These are phyloP conservation scores for Geotrichum bryndzae DNA, from an alignment of 1,139 yeast species.

Conservation along the genomic window DNA sequence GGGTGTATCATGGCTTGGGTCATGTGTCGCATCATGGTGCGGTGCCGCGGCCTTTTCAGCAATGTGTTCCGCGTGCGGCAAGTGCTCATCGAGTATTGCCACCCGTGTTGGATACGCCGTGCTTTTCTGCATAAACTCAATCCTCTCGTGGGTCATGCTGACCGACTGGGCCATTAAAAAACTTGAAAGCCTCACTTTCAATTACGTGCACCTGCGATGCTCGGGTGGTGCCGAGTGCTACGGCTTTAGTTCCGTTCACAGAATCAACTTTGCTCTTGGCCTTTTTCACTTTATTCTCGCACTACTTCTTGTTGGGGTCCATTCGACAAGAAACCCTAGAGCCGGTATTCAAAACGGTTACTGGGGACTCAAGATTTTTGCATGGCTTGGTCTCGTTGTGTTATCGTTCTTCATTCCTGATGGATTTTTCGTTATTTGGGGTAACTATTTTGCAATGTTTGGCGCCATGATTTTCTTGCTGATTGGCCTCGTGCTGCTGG, in stretches of 20 bases:
- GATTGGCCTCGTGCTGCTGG: constrained; percentile 82
- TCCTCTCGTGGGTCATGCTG: constrained; percentile 85
- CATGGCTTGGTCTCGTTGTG: constrained; percentile 54
- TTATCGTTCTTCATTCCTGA: constrained; percentile 80
- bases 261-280: constrained; percentile 86
- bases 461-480: constrained; percentile 81
- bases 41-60: constrained; percentile 84
- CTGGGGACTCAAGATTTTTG: constrained; percentile 74
- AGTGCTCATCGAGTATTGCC: constrained; percentile 66
- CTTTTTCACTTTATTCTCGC: constrained; percentile 70
- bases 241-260: constrained; percentile 88
- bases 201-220: constrained; percentile 61
- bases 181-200: constrained; percentile 64
- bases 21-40: constrained; percentile 70
- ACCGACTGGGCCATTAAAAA: constrained; percentile 74
- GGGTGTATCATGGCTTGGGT: constrained; percentile 53
- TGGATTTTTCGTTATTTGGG: constrained; percentile 79
- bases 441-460: constrained; percentile 79
- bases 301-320: constrained; percentile 60
- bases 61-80: constrained; percentile 47
- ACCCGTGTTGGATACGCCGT: constrained; percentile 81
- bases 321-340: constrained; percentile 72
- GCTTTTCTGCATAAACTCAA: constrained; percentile 67
- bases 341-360: constrained; percentile 79
- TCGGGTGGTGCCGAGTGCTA: constrained; percentile 58